Conservation (phyloP, 345 rosid species). For the Melaleuca quinquenervia region DNA sequence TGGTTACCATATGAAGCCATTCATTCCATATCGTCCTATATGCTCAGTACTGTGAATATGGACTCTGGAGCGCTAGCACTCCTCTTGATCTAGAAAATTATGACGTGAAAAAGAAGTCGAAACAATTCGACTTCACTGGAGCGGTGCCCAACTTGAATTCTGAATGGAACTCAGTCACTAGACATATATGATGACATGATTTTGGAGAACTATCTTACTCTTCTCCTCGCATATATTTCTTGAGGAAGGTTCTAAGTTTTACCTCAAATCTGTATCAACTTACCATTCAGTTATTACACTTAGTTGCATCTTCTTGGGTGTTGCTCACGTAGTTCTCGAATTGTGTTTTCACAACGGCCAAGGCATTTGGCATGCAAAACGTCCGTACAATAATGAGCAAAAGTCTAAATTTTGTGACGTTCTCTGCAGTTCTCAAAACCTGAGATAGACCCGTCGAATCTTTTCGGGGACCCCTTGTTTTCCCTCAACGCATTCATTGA, state of each 20-base stretch:
- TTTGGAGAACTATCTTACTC: neutral
- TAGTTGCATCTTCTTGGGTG: neutral
- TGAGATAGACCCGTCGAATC: neutral
- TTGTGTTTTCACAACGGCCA: neutral
- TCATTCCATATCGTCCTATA: too few species aligned
- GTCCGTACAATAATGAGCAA: neutral
- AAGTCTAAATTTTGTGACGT: too few species aligned
- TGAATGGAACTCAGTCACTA: neutral
- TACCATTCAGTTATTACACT: neutral
- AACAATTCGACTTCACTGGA: neutral
- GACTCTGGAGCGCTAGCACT: neutral
- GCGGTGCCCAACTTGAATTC: neutral
- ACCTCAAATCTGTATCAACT: neutral
- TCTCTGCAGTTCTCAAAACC: neutral
- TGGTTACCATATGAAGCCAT: neutral
- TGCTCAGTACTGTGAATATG: neutral
- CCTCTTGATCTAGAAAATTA: neutral
- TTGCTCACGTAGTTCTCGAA: neutral
- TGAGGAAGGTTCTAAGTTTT: neutral
- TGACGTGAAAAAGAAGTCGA: neutral
- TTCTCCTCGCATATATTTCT: neutral
- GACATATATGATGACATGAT: neutral
- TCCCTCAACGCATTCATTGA: too few species aligned
- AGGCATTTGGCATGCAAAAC: neutral
- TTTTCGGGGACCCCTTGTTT: too few species aligned